phyloP scores from a whole-genome alignment of 2,329 filamentous ascomycete genomes.

The Colletotrichum orchidophilum region DNA sequence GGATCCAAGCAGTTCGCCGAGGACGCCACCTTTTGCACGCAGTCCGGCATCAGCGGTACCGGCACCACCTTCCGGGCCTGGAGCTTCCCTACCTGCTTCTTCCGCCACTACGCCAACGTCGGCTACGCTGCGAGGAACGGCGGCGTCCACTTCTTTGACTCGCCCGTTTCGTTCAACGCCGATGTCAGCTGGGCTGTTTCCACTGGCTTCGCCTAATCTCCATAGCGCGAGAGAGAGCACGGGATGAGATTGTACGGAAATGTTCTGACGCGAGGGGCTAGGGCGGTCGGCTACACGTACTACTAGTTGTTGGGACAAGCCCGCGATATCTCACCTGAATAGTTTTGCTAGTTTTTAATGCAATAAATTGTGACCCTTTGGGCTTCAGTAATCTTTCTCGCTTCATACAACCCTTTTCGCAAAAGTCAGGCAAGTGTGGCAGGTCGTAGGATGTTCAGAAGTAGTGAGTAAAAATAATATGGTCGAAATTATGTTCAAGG shows the following conservation, averaged over 20 bases:
- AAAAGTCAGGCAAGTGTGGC: too few relatives aligned
- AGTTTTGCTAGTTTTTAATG: not conserved
- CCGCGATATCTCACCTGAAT: not conserved
- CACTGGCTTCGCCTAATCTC: conserved; percentile 53
- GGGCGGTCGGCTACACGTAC: not conserved
- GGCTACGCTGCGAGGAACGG: conserved; percentile 63
- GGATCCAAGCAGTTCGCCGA: conserved; percentile 65
- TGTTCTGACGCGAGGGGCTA: not conserved
- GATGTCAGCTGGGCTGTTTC: conserved; percentile 63
- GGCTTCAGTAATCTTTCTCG: too few relatives aligned
- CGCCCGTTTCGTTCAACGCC: conserved; percentile 56
- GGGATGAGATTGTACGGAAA: not conserved
- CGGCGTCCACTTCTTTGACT: conserved; percentile 64
- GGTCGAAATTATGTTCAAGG: too few relatives aligned
- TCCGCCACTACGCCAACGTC: conserved; percentile 62
- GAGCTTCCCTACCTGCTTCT: conserved; percentile 67
- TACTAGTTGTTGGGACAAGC: not conserved
- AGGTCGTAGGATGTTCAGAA: too few relatives aligned
- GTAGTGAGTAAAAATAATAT: too few relatives aligned
- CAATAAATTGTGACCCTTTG: not conserved
- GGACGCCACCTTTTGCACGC: conserved; percentile 71
- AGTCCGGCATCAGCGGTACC: conserved; percentile 58
- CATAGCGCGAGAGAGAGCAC: too few relatives aligned
- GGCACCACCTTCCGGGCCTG: conserved; percentile 65
- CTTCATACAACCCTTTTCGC: too few relatives aligned